Evolutionary conservation across 2,329 filamentous ascomycete genomes (phyloP).

Genomic region (Botryosphaeria dothidea): DNA sequence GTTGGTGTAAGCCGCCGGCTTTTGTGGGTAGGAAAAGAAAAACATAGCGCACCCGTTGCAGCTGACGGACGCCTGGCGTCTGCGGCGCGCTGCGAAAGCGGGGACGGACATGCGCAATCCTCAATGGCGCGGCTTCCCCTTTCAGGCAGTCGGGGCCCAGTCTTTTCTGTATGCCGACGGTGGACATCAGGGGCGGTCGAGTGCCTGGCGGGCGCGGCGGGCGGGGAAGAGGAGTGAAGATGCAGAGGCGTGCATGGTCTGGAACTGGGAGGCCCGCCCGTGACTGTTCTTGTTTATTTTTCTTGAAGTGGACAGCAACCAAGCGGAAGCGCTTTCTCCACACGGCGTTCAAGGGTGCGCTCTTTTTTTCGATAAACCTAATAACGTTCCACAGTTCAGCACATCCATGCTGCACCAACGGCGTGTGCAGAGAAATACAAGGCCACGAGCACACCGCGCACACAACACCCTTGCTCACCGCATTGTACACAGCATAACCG

Average conservation of each 20-base stretch:
- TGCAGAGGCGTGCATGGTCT: background rate
- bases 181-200: background rate
- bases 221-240: background rate
- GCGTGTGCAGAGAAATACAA: background rate
- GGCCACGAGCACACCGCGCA: background rate
- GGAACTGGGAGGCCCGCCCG: background rate
- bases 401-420: background rate
- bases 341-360: background rate
- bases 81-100: background rate
- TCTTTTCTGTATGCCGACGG: background rate
- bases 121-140: background rate
- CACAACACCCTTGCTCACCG: background rate
- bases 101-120: background rate
- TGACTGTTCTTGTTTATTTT: background rate
- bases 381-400: background rate
- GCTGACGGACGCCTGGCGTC: conserved; percentile 8
- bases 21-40: background rate
- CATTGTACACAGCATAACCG: background rate
- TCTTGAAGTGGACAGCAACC: background rate
- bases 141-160: background rate
- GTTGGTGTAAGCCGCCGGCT: background rate
- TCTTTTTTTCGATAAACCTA: background rate
- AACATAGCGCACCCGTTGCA: background rate
- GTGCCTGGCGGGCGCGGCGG: background rate
- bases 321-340: background rate